phyloP scores from a whole-genome alignment of 495 filamentous ascomycete genomes.

The Neurospora sp. region DNA sequence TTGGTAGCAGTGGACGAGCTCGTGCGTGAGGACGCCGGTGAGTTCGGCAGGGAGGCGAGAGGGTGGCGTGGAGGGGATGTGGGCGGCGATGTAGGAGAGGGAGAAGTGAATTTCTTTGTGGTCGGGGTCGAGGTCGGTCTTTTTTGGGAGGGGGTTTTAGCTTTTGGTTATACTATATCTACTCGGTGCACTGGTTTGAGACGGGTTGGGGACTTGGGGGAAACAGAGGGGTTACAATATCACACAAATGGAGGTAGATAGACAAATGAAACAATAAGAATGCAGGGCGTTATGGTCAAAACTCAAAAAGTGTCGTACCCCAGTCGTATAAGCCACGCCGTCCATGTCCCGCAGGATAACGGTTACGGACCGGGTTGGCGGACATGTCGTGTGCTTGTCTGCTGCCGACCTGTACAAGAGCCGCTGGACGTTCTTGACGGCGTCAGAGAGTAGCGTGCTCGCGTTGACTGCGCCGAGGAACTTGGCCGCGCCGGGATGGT shows the following conservation, averaged over 20 bases:
- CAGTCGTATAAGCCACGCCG: slow-evolving; percentile 84
- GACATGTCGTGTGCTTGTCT: slow-evolving; percentile 28
- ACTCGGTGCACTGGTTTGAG: background rate
- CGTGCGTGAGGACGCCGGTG: slow-evolving; percentile 75
- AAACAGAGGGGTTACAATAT: background rate
- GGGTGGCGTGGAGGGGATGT: slow-evolving; percentile 18
- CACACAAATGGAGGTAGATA: background rate
- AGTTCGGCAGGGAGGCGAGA: slow-evolving; percentile 53
- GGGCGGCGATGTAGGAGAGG: slow-evolving; percentile 56
- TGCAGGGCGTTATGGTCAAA: background rate
- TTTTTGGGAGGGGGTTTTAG: background rate
- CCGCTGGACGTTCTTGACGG: slow-evolving; percentile 55
- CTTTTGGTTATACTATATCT: background rate
- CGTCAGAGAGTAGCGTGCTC: slow-evolving; percentile 44
- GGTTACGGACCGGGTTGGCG: slow-evolving; percentile 65
- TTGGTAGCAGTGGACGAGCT: slow-evolving; percentile 95
- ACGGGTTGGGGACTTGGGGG: background rate
- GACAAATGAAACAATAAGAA: background rate
- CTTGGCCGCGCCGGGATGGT: slow-evolving; percentile 46
- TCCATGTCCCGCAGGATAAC: slow-evolving; percentile 68
- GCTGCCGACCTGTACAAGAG: slow-evolving; percentile 47
- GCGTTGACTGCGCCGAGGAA: slow-evolving; percentile 57
- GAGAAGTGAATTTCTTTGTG: slow-evolving; percentile 95
- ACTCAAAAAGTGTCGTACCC: slow-evolving; percentile 20
- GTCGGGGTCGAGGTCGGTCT: slow-evolving; percentile 65